phyloP scores from a whole-genome alignment of 169 alveolate genomes.

The Pseudocohnilembus persalinus region DNA sequence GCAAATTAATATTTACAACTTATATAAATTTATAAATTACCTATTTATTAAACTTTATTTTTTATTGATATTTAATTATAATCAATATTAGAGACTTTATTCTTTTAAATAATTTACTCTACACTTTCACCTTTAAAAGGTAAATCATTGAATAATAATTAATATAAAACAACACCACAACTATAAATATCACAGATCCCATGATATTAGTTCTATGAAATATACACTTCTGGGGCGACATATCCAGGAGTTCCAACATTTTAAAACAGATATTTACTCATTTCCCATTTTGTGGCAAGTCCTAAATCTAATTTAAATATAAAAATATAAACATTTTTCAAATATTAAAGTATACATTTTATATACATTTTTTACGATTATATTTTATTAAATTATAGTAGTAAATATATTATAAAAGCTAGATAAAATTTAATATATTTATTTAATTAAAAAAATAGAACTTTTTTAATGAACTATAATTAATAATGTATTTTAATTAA shows the following conservation, averaged over 20 bases:
- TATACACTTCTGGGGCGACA: slow-evolving; percentile 35
- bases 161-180: not conserved
- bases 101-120: not conserved
- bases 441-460: too few relatives aligned
- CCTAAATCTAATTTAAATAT: slow-evolving; percentile 42
- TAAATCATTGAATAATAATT: not conserved
- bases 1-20: too few relatives aligned
- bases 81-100: not conserved
- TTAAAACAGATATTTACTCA: slow-evolving; percentile 8
- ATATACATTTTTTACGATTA: too few relatives aligned
- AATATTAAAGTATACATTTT: too few relatives aligned
- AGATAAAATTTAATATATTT: too few relatives aligned
- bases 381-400: too few relatives aligned
- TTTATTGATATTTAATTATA: not conserved
- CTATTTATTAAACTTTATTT: not conserved
- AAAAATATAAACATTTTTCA: too few relatives aligned
- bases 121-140: not conserved
- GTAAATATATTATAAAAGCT: too few relatives aligned
- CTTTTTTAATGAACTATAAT: too few relatives aligned
- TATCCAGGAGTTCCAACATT: slow-evolving; percentile 38
- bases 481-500: too few relatives aligned
- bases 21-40: not conserved
- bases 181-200: not conserved
- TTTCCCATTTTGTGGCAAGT: slow-evolving; percentile 9
- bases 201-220: not conserved